Evolutionary conservation across 768 basidiomycete genomes (phyloP).

Genomic region (Mycena pura): DNA sequence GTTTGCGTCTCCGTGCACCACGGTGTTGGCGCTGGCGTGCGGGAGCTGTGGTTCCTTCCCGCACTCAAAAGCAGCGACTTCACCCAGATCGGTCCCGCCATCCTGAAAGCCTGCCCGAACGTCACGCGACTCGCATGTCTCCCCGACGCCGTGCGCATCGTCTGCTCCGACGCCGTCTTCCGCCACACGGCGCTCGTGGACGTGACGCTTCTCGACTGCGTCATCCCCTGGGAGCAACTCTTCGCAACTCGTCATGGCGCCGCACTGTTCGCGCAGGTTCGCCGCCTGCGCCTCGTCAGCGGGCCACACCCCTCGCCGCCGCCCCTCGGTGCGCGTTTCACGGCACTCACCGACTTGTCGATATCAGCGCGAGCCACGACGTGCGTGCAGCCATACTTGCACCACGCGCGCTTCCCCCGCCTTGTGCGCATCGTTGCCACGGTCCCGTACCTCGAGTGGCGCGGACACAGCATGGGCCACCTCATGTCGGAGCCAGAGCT

Average conservation of each 20-base stretch:
- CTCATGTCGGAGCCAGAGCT: slow-evolving; percentile 17
- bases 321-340: slow-evolving; percentile 3
- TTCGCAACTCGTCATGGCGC: slow-evolving; percentile 9
- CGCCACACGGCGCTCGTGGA: slow-evolving; percentile 4
- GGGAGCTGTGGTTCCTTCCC: slow-evolving; percentile 6
- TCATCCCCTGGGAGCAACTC: slow-evolving; percentile 12
- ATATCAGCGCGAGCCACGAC: background rate
- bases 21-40: background rate
- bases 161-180: slow-evolving; percentile 1
- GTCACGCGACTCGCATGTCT: slow-evolving; percentile 4
- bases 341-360: slow-evolving; percentile 1
- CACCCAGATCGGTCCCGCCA: background rate
- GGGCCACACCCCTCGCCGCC: background rate
- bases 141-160: background rate
- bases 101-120: background rate
- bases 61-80: background rate
- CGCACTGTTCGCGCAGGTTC: background rate
- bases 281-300: slow-evolving; percentile 5
- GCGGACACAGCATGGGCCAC: background rate
- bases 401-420: background rate
- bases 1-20: slow-evolving; percentile 13
- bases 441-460: slow-evolving; percentile 9
- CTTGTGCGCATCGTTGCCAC: slow-evolving; percentile 1
- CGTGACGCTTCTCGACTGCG: slow-evolving; percentile 1
- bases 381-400: background rate